These are phyloP conservation scores for Alternaria sp. DNA, from an alignment of 2,329 filamentous ascomycete genomes.

Conservation along the genomic window DNA sequence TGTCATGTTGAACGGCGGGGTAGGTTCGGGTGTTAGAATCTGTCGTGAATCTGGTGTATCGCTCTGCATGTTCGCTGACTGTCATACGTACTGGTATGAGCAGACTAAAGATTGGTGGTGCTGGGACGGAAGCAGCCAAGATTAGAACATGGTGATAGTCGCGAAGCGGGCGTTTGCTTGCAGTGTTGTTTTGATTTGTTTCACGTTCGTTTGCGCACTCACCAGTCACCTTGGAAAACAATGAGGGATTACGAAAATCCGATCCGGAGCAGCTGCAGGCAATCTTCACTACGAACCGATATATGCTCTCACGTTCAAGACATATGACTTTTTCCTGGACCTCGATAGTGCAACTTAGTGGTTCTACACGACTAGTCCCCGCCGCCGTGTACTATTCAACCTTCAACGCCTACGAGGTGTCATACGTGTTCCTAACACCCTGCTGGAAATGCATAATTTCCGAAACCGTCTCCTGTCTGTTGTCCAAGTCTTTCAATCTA, in stretches of 20 bases:
- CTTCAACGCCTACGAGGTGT: too few species aligned
- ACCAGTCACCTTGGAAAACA: background rate
- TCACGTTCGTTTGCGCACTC: constrained; percentile 1
- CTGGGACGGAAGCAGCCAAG: background rate
- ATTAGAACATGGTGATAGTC: background rate
- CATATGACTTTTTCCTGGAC: background rate
- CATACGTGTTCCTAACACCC: too few species aligned
- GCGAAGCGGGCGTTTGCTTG: background rate
- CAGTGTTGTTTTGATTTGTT: background rate
- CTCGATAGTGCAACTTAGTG: background rate
- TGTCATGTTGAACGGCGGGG: background rate
- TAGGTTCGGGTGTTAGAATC: background rate
- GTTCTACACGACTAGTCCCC: background rate
- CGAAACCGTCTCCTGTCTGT: background rate
- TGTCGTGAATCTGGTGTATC: background rate
- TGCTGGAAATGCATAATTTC: background rate
- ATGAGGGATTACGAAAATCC: background rate
- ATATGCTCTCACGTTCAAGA: background rate
- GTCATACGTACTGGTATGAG: background rate
- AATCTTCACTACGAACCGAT: background rate
- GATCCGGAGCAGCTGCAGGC: background rate
- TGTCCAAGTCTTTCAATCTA: background rate
- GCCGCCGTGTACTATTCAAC: background rate
- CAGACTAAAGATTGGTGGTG: background rate
- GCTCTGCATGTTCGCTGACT: background rate